phyloP scores from a whole-genome alignment of 2,329 filamentous ascomycete species.

The Aspergillus fijiensis region DNA sequence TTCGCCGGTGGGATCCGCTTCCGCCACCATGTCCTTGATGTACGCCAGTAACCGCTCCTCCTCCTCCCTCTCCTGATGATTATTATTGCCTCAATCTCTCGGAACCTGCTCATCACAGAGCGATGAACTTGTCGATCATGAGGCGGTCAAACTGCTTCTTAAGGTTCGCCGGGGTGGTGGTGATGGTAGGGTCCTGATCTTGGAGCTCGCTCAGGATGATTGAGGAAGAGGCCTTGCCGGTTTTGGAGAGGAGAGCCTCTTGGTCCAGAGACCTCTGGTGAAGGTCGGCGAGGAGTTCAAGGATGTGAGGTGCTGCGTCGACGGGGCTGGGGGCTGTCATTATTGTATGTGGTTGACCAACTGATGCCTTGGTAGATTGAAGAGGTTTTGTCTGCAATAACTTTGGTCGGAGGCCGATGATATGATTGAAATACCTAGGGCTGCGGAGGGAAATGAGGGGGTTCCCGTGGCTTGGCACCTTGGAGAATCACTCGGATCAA shows the following conservation, averaged over 20 bases:
- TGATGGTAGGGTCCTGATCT: constrained; percentile 2
- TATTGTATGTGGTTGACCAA: too few relatives aligned
- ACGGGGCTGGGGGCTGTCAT: constrained; percentile 7
- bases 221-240: constrained; percentile 23
- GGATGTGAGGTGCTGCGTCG: constrained; percentile 22
- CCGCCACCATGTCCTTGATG: too few relatives aligned
- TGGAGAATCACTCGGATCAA: too few relatives aligned
- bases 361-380: too few relatives aligned
- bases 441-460: too few relatives aligned
- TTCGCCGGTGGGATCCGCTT: too few relatives aligned
- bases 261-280: constrained; percentile 23
- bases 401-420: too few relatives aligned
- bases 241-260: constrained; percentile 21
- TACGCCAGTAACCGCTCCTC: constrained; percentile 19
- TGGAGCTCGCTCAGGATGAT: constrained; percentile 17
- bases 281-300: constrained; percentile 21
- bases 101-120: constrained; percentile 35
- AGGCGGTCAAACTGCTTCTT: constrained; percentile 22
- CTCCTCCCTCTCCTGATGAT: neutral
- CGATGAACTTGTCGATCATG: constrained; percentile 57
- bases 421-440: too few relatives aligned
- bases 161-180: neutral
- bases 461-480: too few relatives aligned
- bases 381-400: too few relatives aligned
- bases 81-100: neutral